Conservation (phyloP, 2,329 filamentous ascomycete genomes). For the Nemania sp. region DNA sequence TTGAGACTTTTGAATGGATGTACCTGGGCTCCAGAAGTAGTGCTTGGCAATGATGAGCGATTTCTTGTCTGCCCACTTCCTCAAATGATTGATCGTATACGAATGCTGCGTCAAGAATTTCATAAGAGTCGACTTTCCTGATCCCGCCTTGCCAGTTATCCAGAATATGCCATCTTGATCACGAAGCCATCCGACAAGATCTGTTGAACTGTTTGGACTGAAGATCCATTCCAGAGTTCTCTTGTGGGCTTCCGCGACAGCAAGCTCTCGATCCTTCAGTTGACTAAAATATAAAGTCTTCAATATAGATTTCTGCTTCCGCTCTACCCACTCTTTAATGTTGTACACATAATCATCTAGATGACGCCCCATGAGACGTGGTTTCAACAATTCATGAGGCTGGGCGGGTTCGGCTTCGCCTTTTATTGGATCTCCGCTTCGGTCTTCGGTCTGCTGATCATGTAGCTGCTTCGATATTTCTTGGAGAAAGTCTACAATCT, state of each 20-base stretch:
- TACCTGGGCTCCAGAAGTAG: constrained; percentile 19
- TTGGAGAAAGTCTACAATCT: not conserved
- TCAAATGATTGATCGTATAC: not conserved
- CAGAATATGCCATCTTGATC: not conserved
- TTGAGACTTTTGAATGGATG: constrained; percentile 11
- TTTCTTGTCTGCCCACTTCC: not conserved
- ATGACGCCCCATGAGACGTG: not conserved
- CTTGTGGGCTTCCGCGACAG: not conserved
- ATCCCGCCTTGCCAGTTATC: not conserved
- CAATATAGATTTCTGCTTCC: not conserved
- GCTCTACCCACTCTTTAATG: not conserved
- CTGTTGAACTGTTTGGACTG: not conserved
- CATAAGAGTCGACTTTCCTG: constrained; percentile 19
- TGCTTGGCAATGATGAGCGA: constrained; percentile 1
- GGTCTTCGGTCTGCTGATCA: not conserved
- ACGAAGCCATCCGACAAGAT: not conserved
- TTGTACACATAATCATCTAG: not conserved
- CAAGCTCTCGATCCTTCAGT: not conserved
- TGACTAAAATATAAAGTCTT: not conserved
- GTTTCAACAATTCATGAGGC: not conserved
- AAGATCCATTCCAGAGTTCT: not conserved
- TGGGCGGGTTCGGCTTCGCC: not conserved
- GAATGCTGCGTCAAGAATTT: constrained; percentile 9
- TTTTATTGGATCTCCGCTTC: not conserved
- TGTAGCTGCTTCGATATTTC: not conserved